Conservation (phyloP, 495 filamentous ascomycete genomes). For the Pyronema domesticum region DNA sequence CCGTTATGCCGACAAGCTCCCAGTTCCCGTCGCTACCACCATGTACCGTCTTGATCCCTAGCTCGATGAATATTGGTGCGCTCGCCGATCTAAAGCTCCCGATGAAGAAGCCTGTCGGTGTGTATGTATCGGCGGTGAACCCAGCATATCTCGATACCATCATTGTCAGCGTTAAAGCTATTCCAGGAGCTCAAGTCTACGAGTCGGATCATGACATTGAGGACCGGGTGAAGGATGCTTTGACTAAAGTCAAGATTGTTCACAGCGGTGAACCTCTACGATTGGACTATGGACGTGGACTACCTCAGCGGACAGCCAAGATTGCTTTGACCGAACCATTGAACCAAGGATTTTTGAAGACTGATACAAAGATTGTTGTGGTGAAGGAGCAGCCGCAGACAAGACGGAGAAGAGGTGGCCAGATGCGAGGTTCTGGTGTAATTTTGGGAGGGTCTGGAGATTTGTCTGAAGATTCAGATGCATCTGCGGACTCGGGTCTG, state of each 20-base stretch:
- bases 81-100: conserved; percentile 45
- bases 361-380: conserved; percentile 51
- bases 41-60: conserved; percentile 68
- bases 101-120: conserved; percentile 49
- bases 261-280: conserved; percentile 72
- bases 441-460: conserved; percentile 43
- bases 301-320: conserved; percentile 59
- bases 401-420: conserved; percentile 27
- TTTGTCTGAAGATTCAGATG: conserved; percentile 22
- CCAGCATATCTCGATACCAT: conserved; percentile 65
- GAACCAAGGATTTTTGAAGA: conserved; percentile 61
- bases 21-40: conserved; percentile 41
- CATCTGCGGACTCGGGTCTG: neutral
- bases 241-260: conserved; percentile 60
- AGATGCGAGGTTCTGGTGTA: conserved; percentile 16
- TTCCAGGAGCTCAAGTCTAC: conserved; percentile 23
- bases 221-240: conserved; percentile 52
- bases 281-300: conserved; percentile 69
- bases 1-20: conserved; percentile 25
- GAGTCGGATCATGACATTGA: conserved; percentile 55
- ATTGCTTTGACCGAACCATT: conserved; percentile 58
- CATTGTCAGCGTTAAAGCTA: conserved; percentile 43
- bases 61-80: conserved; percentile 50
- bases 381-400: conserved; percentile 31
- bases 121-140: conserved; percentile 62